phyloP scores from a whole-genome alignment of 768 basidiomycete species.

The Termitomyces bulborhizus region DNA sequence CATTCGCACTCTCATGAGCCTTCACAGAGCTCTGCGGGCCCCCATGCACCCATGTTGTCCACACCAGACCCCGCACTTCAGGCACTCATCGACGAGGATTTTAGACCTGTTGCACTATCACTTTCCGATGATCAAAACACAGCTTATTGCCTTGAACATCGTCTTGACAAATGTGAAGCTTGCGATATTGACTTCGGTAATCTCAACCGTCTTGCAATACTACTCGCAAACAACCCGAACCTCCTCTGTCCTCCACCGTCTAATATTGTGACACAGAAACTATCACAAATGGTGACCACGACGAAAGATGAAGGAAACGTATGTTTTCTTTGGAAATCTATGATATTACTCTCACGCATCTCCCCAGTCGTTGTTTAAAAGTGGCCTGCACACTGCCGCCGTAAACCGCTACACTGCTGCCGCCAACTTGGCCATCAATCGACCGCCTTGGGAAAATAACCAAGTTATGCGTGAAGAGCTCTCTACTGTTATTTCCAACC shows the following conservation, averaged over 20 bases:
- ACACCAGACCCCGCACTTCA: constrained; percentile 68
- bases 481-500: constrained; percentile 84
- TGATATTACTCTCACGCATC: constrained; percentile 9
- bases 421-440: constrained; percentile 68
- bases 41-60: constrained; percentile 39
- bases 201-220: constrained; percentile 71
- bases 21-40: constrained; percentile 33
- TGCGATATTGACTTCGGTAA: constrained; percentile 70
- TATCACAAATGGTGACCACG: constrained; percentile 65
- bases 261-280: constrained; percentile 66
- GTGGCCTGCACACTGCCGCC: constrained; percentile 60
- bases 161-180: constrained; percentile 64
- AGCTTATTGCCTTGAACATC: constrained; percentile 63
- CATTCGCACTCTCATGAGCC: constrained; percentile 32
- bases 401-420: constrained; percentile 57
- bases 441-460: constrained; percentile 88
- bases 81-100: constrained; percentile 73
- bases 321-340: constrained; percentile 24
- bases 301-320: constrained; percentile 97
- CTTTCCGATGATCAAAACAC: constrained; percentile 47
- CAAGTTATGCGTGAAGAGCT: constrained; percentile 85
- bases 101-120: constrained; percentile 47
- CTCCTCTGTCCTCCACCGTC: constrained; percentile 78
- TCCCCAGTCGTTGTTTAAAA: constrained; percentile 70
- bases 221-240: constrained; percentile 63